phyloP scores from a whole-genome alignment of 352 stramenopile species.

The Lagenidium sp. region DNA sequence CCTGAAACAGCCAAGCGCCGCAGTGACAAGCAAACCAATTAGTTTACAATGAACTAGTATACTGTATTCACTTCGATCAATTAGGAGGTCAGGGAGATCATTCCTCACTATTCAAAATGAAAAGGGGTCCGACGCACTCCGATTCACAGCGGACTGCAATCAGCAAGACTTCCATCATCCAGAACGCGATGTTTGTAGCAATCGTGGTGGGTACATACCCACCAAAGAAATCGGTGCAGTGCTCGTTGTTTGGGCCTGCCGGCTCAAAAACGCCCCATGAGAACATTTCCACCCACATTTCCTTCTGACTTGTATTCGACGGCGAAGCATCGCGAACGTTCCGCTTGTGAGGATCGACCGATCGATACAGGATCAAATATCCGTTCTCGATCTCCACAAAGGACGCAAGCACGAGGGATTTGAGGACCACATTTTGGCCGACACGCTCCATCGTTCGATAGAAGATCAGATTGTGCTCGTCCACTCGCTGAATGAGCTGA shows the following conservation, averaged over 20 bases:
- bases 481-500: constrained; percentile 40
- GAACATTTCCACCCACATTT: constrained; percentile 52
- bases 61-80: no score
- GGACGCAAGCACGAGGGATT: constrained; percentile 44
- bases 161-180: constrained; percentile 59
- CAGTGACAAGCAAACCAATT: constrained; percentile 46
- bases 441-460: constrained; percentile 48
- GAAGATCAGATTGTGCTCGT: constrained; percentile 50
- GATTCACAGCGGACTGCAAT: constrained; percentile 59
- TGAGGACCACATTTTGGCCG: constrained; percentile 31
- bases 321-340: constrained; percentile 5
- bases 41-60: no score
- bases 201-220: constrained; percentile 37
- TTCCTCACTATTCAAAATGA: constrained; percentile 24
- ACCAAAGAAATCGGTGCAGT: constrained; percentile 56
- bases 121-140: constrained; percentile 42
- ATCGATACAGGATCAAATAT: constrained; percentile 59
- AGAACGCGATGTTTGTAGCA: constrained; percentile 44
- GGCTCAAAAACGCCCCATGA: constrained; percentile 57
- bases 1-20: constrained; percentile 51
- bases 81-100: no score
- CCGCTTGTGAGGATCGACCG: constrained; percentile 30
- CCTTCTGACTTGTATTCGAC: neutral
- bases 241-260: constrained; percentile 17
- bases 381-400: constrained; percentile 38